phyloP scores from a whole-genome alignment of 2,329 filamentous ascomycete species.

The Allantophomopsis lycopodina region DNA sequence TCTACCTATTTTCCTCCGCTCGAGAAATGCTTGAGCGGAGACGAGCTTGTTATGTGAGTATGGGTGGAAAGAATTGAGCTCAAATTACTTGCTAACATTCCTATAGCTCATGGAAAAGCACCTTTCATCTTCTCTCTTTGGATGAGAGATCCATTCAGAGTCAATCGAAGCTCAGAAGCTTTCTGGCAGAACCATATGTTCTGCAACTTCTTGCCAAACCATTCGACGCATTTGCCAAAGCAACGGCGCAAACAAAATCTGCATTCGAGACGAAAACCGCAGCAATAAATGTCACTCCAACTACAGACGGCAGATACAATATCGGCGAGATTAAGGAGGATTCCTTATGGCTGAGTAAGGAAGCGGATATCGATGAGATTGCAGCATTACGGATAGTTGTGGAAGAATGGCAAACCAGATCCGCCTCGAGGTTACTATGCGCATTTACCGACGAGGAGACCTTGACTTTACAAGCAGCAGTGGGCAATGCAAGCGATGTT shows the following conservation, averaged over 20 bases:
- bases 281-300: slow-evolving; percentile 69
- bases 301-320: slow-evolving; percentile 52
- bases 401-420: slow-evolving; percentile 70
- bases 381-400: slow-evolving; percentile 68
- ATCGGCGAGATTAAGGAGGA: slow-evolving; percentile 74
- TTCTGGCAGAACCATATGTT: slow-evolving; percentile 59
- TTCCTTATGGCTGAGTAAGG: slow-evolving; percentile 71
- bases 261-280: slow-evolving; percentile 76
- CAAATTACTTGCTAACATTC: slow-evolving; percentile 3
- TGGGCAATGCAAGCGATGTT: slow-evolving; percentile 47
- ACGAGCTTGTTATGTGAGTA: slow-evolving; percentile 66
- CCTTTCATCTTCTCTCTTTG: slow-evolving; percentile 44
- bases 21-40: slow-evolving; percentile 71
- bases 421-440: slow-evolving; percentile 57
- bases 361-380: slow-evolving; percentile 65
- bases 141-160: slow-evolving; percentile 42
- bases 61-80: neutral
- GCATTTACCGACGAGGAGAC: slow-evolving; percentile 68
- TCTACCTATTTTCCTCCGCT: slow-evolving; percentile 70
- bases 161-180: slow-evolving; percentile 42
- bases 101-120: slow-evolving; percentile 44
- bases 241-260: slow-evolving; percentile 49
- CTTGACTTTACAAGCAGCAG: slow-evolving; percentile 61
- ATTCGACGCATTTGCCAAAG: slow-evolving; percentile 49
- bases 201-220: slow-evolving; percentile 55